A percentile compares a stretch with the other conserved stretches of the same genome.
Evolutionary conservation across 1,139 yeast species (phyloP).

Genomic region (Candida neerlandica): DNA sequence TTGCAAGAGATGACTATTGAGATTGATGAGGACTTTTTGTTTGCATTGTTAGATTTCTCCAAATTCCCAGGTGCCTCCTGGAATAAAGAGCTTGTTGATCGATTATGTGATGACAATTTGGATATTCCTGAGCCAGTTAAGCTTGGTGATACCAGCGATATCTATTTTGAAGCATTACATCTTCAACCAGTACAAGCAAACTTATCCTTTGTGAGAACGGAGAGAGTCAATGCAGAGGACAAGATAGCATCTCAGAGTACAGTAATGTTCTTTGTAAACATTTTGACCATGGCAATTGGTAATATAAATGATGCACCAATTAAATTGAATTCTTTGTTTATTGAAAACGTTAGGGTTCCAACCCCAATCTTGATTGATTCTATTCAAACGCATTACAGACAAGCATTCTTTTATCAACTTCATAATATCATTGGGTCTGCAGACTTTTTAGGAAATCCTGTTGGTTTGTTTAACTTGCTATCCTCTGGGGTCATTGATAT

Average conservation of each 20-base stretch:
- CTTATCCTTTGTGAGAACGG: constrained; percentile 90
- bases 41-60: constrained; percentile 78
- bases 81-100: constrained; percentile 52
- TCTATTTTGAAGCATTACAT: constrained; percentile 90
- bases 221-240: constrained; percentile 63
- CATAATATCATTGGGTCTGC: constrained; percentile 96
- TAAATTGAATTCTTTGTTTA: constrained; percentile 77
- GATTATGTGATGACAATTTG: constrained; percentile 62
- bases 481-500: constrained; percentile 96
- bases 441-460: constrained; percentile 95
- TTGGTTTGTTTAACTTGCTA: constrained; percentile 88
- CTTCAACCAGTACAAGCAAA: constrained; percentile 90
- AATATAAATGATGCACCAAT: constrained; percentile 97
- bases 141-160: constrained; percentile 64
- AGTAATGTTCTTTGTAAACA: constrained; percentile 74
- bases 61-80: constrained; percentile 73
- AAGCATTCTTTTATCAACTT: constrained; percentile 87
- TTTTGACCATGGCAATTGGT: constrained; percentile 95
- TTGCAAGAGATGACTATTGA: constrained; percentile 91
- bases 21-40: constrained; percentile 89
- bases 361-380: constrained; percentile 71
- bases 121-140: constrained; percentile 72
- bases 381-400: constrained; percentile 84
- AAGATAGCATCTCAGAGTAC: constrained; percentile 66
- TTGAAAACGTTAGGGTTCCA: constrained; percentile 90